Percentiles rank a stretch among this genome's conserved stretches.
phyloP scores from a whole-genome alignment of 1,139 yeast genomes.

The Hyphopichia khmerensis region DNA sequence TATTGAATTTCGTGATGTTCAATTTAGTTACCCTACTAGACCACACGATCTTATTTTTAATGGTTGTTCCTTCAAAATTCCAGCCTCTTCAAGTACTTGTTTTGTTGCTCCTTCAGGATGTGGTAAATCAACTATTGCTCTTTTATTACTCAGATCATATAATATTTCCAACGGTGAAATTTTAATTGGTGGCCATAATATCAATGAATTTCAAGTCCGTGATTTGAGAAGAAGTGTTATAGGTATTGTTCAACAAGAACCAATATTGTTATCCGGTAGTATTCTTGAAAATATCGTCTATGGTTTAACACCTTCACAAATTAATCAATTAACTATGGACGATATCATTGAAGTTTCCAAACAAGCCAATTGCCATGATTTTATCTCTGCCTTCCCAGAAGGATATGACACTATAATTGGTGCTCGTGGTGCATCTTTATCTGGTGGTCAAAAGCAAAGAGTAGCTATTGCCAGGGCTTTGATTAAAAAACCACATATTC shows the following conservation, averaged over 20 bases:
- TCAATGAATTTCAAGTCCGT: slow-evolving; percentile 64
- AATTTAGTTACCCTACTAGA: slow-evolving; percentile 84
- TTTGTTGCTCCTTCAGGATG: slow-evolving; percentile 92
- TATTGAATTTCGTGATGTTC: slow-evolving; percentile 64
- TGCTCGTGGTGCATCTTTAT: slow-evolving; percentile 56
- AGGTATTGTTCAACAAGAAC: slow-evolving; percentile 90
- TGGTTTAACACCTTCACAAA: slow-evolving; percentile 61
- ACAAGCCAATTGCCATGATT: slow-evolving; percentile 58
- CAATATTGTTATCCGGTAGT: slow-evolving; percentile 75
- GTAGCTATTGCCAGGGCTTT: slow-evolving; percentile 85
- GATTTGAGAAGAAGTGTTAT: slow-evolving; percentile 66
- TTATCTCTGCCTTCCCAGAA: slow-evolving; percentile 49
- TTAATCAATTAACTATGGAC: slow-evolving; percentile 37
- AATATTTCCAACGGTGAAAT: slow-evolving; percentile 57
- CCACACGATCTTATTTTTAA: slow-evolving; percentile 71
- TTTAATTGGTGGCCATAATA: slow-evolving; percentile 63
- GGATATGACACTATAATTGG: slow-evolving; percentile 56
- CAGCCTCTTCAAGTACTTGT: slow-evolving; percentile 78
- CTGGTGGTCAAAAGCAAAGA: slow-evolving; percentile 91
- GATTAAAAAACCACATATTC: slow-evolving; percentile 58
- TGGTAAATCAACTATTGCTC: slow-evolving; percentile 84
- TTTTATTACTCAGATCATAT: slow-evolving; percentile 71
- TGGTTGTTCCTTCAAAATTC: slow-evolving; percentile 58
- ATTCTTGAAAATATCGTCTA: slow-evolving; percentile 78
- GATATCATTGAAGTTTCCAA: slow-evolving; percentile 43